These are phyloP conservation scores for Scalesia atractyloides DNA, from an alignment of 129 eudicot genomes.

Conservation along the genomic window DNA sequence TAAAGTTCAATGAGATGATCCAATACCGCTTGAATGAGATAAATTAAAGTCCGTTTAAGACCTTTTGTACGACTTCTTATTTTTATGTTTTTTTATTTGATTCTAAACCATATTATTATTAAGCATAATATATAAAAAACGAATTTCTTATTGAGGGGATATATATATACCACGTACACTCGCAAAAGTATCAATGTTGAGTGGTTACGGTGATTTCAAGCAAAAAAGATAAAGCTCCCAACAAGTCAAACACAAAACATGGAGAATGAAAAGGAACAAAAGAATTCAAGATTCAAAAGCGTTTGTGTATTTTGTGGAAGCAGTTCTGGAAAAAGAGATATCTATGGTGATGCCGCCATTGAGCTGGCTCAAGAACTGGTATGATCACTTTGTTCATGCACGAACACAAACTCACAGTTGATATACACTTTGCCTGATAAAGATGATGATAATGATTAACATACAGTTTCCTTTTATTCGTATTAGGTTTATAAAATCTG, in stretches of 20 bases:
- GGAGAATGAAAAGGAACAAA: conserved; percentile 35
- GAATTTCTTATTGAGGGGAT: not conserved
- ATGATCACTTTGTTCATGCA: conserved; percentile 7
- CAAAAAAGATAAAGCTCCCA: conserved; percentile 25
- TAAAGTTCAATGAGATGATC: no score
- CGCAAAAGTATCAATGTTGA: conserved; percentile 27
- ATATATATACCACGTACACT: not conserved
- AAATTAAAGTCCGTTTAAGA: no score
- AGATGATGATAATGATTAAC: not conserved
- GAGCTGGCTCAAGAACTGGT: conserved; percentile 78
- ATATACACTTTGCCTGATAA: not conserved
- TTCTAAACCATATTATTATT: no score
- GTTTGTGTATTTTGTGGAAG: conserved; percentile 87
- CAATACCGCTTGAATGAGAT: no score
- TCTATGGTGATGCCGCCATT: conserved; percentile 67
- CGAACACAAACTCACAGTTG: not conserved
- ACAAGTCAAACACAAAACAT: conserved; percentile 13
- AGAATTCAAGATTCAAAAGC: conserved; percentile 61
- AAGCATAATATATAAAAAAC: no score
- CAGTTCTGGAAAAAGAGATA: conserved; percentile 71
- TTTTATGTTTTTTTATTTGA: no score
- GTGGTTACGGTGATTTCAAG: conserved; percentile 33
- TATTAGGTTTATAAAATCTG: not conserved
- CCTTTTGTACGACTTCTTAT: no score
- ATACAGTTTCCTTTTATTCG: not conserved